Evolutionary conservation across 2,329 filamentous ascomycete genomes (phyloP), one percentile per base, ranked within the genome.

Genomic region (Cadophora malorum): DNA sequence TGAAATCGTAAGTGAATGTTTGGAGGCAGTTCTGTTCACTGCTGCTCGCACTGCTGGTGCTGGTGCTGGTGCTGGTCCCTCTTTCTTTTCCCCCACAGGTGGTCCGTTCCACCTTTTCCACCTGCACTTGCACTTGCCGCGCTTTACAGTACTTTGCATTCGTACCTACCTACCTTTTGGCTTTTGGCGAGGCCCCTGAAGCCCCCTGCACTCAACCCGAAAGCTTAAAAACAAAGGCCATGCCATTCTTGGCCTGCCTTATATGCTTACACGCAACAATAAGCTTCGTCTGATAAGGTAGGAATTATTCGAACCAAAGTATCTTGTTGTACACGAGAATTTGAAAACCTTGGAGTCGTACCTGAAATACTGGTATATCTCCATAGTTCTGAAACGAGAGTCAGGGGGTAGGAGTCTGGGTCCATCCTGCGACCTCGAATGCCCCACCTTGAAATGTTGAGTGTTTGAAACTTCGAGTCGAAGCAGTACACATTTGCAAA

Each of bases 1-100:
- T 10, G 45, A 21, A 49, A 49, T 45, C 3, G 45, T 49, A 9
- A 38, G 35, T 38, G 35, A 38, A 38, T 38, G 35, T 10, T 10
- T 38, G 35, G 12, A 38, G 8, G 35, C 19, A 19, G 28, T 31
- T 55, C 52, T 55, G 12, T 31, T 33, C 25, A 33, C 28, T 28
- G 23, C 10, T 53, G 4, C 50, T 31, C 12, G 28, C 1, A 21
- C 41, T 45, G 41, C 41, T 28, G 28, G 28, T 28, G 28, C 28
- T 28, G 28, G 28, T 28, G 28, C 28, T 28, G 28, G 28, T 28
- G 41, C 16, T n/a, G 16, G 19, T 58, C 53, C 33, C 33, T 58
- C 53, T 31, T 58, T 35, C 53, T 38, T n/a, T 33, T 28, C 53
- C 53, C 53, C 53, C 28, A n/a, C 53, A 58, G 25, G 9, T 58